These are phyloP conservation scores for Komagataella kurtzmanii DNA, from an alignment of 805 yeast species.

Conservation along the genomic window DNA sequence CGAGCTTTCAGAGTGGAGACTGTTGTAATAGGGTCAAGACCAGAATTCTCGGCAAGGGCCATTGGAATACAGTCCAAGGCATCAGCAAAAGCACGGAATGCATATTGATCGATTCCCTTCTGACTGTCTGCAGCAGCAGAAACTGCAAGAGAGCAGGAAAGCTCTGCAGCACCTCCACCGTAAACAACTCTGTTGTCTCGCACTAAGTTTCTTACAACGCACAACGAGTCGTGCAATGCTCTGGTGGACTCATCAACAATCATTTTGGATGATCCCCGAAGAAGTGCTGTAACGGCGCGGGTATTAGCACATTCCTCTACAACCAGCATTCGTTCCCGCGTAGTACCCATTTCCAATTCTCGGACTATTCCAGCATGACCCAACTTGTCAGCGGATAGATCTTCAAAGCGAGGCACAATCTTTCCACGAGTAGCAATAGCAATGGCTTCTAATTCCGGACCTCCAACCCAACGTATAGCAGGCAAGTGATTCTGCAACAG, in stretches of 20 bases:
- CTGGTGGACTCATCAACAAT: constrained; percentile 94
- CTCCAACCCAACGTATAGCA: constrained; percentile 99
- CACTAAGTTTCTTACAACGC: constrained; percentile 93
- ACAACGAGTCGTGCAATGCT: constrained; percentile 90
- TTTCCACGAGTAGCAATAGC: constrained; percentile 97
- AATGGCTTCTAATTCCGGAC: constrained; percentile 86
- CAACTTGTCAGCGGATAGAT: constrained; percentile 64
- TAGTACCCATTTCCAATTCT: constrained; percentile 92
- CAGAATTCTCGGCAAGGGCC: constrained; percentile 95
- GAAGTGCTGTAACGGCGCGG: constrained; percentile 82
- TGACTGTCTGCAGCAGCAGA: constrained; percentile 85
- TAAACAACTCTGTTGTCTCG: constrained; percentile 91
- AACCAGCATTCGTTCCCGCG: constrained; percentile 90
- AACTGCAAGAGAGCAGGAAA: constrained; percentile 84
- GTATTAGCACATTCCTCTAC: constrained; percentile 82
- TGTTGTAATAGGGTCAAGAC: constrained; percentile 86
- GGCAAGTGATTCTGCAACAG: constrained; percentile 79
- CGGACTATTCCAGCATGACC: constrained; percentile 80
- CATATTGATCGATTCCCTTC: constrained; percentile 94
- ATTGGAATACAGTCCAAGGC: constrained; percentile 90
- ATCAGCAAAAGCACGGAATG: constrained; percentile 86
- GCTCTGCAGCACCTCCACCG: constrained; percentile 99
- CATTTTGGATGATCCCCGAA: constrained; percentile 96
- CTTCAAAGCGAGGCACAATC: constrained; percentile 95
- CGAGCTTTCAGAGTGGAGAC: constrained; percentile 72